A percentile compares a stretch with the other conserved stretches of the same genome.
phyloP scores from a whole-genome alignment of 2,329 filamentous ascomycete species.

The Paramyrothecium roridum region DNA sequence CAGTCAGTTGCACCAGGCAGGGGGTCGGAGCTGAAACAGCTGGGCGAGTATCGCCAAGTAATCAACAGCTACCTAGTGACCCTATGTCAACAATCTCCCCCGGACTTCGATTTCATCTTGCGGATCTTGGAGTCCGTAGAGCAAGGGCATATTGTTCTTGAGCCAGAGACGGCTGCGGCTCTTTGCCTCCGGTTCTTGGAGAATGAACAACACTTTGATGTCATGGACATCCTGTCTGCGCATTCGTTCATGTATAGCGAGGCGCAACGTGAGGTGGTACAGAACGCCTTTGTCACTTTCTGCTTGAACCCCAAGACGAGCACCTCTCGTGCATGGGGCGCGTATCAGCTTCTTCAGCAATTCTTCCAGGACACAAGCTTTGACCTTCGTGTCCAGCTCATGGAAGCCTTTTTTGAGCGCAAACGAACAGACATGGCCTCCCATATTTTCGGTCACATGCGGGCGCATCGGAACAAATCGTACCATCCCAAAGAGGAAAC shows the following conservation, averaged over 20 bases:
- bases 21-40: constrained; percentile 39
- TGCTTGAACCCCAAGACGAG: constrained; percentile 61
- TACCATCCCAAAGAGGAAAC: constrained; percentile 69
- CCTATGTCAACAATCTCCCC: constrained; percentile 57
- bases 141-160: constrained; percentile 65
- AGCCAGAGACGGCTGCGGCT: constrained; percentile 69
- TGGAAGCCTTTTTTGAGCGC: constrained; percentile 78
- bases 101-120: constrained; percentile 69
- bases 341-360: constrained; percentile 63
- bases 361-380: constrained; percentile 66
- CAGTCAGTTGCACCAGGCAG: constrained; percentile 30
- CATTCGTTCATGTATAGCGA: constrained; percentile 69
- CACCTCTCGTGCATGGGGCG: constrained; percentile 62
- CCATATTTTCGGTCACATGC: constrained; percentile 90
- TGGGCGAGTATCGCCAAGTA: constrained; percentile 52
- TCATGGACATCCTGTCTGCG: constrained; percentile 77
- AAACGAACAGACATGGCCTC: constrained; percentile 80
- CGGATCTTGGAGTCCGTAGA: constrained; percentile 72
- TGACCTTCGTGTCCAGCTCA: constrained; percentile 64
- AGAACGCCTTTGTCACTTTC: constrained; percentile 64
- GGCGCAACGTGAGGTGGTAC: constrained; percentile 64
- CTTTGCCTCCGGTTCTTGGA: constrained; percentile 73
- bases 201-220: constrained; percentile 73
- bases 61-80: constrained; percentile 71
- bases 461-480: constrained; percentile 62